Evolutionary conservation across 306 rosid genomes (phyloP).

Genomic region (Corylus avellana): DNA sequence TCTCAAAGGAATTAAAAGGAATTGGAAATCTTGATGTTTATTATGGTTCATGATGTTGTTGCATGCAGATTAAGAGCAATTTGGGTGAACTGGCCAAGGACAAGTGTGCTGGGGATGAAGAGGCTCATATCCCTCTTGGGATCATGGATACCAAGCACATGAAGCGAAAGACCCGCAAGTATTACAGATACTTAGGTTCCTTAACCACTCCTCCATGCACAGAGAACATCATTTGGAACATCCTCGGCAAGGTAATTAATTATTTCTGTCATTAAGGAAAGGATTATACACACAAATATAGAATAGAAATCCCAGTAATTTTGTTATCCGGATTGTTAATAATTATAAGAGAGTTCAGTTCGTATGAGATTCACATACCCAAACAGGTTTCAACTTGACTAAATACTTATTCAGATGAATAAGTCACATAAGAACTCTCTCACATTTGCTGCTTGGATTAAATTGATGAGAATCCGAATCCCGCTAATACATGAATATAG

Average conservation of each 20-base stretch:
- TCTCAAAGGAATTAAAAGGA: background rate
- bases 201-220: slow-evolving; percentile 87
- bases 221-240: slow-evolving; percentile 68
- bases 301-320: no score
- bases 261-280: background rate
- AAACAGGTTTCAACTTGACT: no score
- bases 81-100: slow-evolving; percentile 45
- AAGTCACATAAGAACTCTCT: no score
- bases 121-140: slow-evolving; percentile 51
- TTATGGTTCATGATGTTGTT: no score
- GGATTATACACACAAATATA: no score
- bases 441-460: no score
- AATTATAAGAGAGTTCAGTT: no score
- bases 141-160: slow-evolving; percentile 36
- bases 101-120: slow-evolving; percentile 21
- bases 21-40: background rate
- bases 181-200: slow-evolving; percentile 75
- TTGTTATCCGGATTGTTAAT: no score
- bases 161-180: slow-evolving; percentile 40
- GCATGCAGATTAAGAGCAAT: slow-evolving; percentile 50
- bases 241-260: slow-evolving; percentile 60
- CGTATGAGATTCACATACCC: no score
- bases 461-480: no score
- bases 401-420: no score
- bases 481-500: background rate